Base-by-base conservation (phyloP, 1,139 yeast species). In the Debaryomyces coudertii region DNA sequence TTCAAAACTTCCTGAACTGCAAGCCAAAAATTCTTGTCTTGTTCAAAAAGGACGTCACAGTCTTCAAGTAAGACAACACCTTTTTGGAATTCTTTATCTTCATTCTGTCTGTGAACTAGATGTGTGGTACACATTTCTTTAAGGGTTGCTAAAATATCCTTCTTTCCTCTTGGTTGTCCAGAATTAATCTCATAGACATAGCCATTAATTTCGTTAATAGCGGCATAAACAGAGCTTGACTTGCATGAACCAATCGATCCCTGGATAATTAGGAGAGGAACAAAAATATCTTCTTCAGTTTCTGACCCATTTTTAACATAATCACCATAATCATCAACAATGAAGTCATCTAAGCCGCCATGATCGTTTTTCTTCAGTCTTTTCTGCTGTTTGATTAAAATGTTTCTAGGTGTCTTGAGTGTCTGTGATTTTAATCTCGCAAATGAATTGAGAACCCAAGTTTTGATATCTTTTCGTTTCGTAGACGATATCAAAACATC, bases 111-210 rank as follows among this genome's bases (percentile, higher is more conserved):
- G 57, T 86, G 90, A 0, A 93, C 93, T 42, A 87, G 69, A 50
- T 90, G 93, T 0, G 96, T 87, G 3, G 96, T 92, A 47, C 95
- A 84, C 47, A 90, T 77, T 56, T 95, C 98, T 45, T 80, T 85
- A 38, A 93, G 70, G 30, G 77, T 78, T 23, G 82, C 78, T 47
- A 75, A 68, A 16, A 92, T 77, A 50, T 88, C 93, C 56, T 82
- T 86, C 37, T 87, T 79, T 1, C 93, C 81, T 55, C 98, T 73
- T 34, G 81, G 72, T 55, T 81, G 84, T 9, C 92, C 82, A 0
- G 93, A 73, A 60, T 89, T 90, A 33, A 92, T 76, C 61, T 93
- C 99, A 60, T 88, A 85, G 1, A 92, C 87, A 54, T 84, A 87
- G 0, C 95, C 93, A 20, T 73, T 71, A 5, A 86, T 57, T 46